These are phyloP conservation scores for Coffea canephora DNA, from an alignment of 257 asterid species.

Conservation along the genomic window DNA sequence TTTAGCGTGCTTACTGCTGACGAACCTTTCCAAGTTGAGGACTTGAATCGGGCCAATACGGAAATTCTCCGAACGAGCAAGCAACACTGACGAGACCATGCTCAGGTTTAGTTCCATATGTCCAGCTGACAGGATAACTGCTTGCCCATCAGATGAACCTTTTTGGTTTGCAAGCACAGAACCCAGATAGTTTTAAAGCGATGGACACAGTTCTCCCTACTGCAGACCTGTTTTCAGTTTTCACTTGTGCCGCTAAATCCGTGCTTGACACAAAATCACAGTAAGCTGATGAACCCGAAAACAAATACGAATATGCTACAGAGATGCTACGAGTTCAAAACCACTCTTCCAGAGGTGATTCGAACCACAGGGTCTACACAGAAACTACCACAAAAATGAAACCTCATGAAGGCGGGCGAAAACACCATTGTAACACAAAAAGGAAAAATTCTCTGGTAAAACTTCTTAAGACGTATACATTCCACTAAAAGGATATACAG, in stretches of 20 bases:
- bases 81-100: not conserved
- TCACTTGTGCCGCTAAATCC: not conserved
- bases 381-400: not conserved
- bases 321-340: not conserved
- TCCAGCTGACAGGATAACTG: not conserved
- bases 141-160: not conserved
- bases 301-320: no score
- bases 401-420: not conserved
- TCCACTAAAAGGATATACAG: constrained; percentile 13
- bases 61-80: not conserved
- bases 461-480: not conserved
- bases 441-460: not conserved
- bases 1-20: not conserved
- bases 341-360: not conserved
- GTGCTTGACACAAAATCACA: not conserved
- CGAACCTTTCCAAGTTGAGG: not conserved
- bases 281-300: no score
- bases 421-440: not conserved
- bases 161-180: not conserved
- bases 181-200: not conserved
- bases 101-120: not conserved
- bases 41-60: not conserved
- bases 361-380: not conserved
- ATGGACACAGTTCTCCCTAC: not conserved
- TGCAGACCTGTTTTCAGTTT: not conserved